Percentiles rank a stretch among this genome's conserved stretches.
These are phyloP conservation scores for Metroxylon sagu DNA, from an alignment of 176 grass and related monocot genomes.

Conservation along the genomic window DNA sequence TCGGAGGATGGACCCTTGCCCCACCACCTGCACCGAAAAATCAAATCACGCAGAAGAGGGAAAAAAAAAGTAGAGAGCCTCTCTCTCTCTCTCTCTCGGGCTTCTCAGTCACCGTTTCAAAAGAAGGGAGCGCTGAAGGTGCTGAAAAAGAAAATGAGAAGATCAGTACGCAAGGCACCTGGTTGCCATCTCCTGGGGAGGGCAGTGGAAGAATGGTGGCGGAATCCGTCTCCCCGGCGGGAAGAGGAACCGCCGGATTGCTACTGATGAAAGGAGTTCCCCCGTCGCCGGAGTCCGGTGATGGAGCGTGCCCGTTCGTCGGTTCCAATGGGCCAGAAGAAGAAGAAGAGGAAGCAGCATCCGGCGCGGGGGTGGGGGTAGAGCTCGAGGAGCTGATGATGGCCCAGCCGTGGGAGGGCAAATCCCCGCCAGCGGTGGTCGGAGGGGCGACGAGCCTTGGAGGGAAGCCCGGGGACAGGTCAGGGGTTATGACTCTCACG, in stretches of 20 bases:
- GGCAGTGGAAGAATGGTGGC: slow-evolving; percentile 64
- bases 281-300: slow-evolving; percentile 20
- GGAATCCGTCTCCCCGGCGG: slow-evolving; percentile 59
- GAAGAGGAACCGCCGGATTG: slow-evolving; percentile 73
- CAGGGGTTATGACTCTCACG: not conserved
- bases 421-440: slow-evolving; percentile 7
- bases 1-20: no score
- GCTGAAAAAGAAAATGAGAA: no score
- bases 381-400: not conserved
- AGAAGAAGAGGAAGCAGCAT: not conserved
- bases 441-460: slow-evolving; percentile 1
- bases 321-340: slow-evolving; percentile 12
- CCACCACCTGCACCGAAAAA: no score
- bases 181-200: slow-evolving; percentile 32
- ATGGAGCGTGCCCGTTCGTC: slow-evolving; percentile 20
- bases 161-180: slow-evolving; percentile 13
- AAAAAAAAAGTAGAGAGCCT: no score
- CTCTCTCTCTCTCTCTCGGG: no score
- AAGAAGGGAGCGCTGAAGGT: no score
- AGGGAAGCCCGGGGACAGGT: slow-evolving; percentile 1
- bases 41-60: no score
- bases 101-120: no score
- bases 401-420: not conserved
- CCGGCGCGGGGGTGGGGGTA: not conserved
- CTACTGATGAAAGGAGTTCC: slow-evolving; percentile 71